Conservation (phyloP, 768 basidiomycete genomes). For the Scleroderma bovista region DNA sequence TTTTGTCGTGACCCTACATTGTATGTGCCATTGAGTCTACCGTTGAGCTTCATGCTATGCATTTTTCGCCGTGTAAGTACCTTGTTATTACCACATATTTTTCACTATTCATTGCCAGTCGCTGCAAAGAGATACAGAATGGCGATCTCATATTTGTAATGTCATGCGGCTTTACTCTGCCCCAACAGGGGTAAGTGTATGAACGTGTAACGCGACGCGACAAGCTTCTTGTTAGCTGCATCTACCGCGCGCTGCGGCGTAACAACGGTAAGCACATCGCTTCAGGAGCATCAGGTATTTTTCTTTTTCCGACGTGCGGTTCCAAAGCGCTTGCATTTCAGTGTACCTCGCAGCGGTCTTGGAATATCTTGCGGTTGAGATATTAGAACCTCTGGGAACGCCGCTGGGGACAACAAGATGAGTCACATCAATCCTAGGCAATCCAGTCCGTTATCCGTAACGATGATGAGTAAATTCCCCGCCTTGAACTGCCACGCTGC, state of each 20-base stretch:
- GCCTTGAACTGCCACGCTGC: neutral
- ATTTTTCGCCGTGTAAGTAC: too few relatives aligned
- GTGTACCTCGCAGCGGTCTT: constrained; percentile 92
- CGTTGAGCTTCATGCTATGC: too few relatives aligned
- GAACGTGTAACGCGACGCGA: too few relatives aligned
- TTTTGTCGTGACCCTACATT: too few relatives aligned
- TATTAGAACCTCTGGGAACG: constrained; percentile 91
- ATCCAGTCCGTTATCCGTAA: constrained; percentile 92
- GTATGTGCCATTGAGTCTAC: too few relatives aligned
- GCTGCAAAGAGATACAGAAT: too few relatives aligned
- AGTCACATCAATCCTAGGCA: constrained; percentile 95
- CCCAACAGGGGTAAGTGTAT: too few relatives aligned
- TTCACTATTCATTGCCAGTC: too few relatives aligned
- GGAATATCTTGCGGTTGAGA: constrained; percentile 90
- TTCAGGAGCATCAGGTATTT: constrained; percentile 76
- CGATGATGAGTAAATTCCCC: constrained; percentile 68
- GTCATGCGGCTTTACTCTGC: too few relatives aligned
- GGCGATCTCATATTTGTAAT: too few relatives aligned
- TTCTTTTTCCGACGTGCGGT: neutral
- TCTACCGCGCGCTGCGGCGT: constrained; percentile 82
- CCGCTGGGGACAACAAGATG: constrained; percentile 89
- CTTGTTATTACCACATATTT: too few relatives aligned
- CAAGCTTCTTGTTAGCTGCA: too few relatives aligned
- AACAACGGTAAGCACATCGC: constrained; percentile 87
- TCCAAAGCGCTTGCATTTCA: constrained; percentile 17